These are phyloP conservation scores for Arabidopsis arenosa DNA, from an alignment of 345 rosid species.

Conservation along the genomic window DNA sequence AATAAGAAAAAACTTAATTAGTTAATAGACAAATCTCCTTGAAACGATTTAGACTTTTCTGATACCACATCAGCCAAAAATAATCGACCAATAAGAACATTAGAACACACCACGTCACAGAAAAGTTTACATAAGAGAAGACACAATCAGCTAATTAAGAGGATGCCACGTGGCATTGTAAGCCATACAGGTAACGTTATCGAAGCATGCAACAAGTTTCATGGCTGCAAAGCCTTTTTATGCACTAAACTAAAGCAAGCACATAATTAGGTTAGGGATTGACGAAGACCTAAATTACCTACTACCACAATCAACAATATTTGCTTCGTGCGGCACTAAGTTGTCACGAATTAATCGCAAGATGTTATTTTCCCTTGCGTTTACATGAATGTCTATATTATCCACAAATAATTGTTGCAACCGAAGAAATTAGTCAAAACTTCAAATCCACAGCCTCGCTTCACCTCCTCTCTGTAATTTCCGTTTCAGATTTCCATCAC, in stretches of 20 bases:
- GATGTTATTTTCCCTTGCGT: too few relatives aligned
- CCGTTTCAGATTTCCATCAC: too few relatives aligned
- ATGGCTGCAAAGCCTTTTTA: not conserved
- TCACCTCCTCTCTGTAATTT: too few relatives aligned
- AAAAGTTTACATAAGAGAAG: not conserved
- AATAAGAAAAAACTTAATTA: not conserved
- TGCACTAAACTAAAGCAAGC: not conserved
- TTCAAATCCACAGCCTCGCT: too few relatives aligned
- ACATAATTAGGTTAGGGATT: not conserved
- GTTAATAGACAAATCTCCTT: not conserved
- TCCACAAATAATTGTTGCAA: too few relatives aligned
- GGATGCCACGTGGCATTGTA: not conserved
- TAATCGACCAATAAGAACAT: not conserved
- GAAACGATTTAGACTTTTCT: not conserved
- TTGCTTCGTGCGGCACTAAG: too few relatives aligned
- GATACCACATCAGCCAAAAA: not conserved
- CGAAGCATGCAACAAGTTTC: not conserved
- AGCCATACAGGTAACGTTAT: not conserved
- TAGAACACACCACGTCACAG: not conserved
- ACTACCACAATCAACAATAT: too few relatives aligned
- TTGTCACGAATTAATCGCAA: too few relatives aligned
- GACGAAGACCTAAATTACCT: not conserved
- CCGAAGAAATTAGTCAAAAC: too few relatives aligned
- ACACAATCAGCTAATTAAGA: not conserved
- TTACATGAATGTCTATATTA: too few relatives aligned